Evolutionary conservation across 768 basidiomycete species (phyloP).

Genomic region (Cubamyces lactineus): DNA sequence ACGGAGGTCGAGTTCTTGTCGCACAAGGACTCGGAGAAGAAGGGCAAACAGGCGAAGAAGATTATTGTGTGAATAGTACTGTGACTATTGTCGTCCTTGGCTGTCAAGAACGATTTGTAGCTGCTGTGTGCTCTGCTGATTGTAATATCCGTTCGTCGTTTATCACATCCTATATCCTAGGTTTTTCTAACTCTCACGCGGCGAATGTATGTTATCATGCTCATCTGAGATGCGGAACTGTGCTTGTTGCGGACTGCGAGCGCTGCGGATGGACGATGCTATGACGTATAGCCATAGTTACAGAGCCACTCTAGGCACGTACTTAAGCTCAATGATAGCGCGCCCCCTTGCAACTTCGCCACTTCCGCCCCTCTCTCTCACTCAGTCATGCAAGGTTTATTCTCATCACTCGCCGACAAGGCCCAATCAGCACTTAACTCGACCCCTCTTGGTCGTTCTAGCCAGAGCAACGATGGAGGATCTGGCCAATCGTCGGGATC

Average conservation of each 20-base stretch:
- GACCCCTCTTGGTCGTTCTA: constrained; percentile 51
- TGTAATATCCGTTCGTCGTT: constrained; percentile 16
- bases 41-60: constrained; percentile 83
- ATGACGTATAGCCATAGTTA: constrained; percentile 32
- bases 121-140: constrained; percentile 29
- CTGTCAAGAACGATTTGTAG: constrained; percentile 14
- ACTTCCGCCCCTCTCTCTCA: constrained; percentile 20
- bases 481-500: constrained; percentile 25
- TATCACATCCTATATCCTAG: constrained; percentile 24
- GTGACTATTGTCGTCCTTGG: constrained; percentile 1
- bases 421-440: constrained; percentile 72
- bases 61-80: constrained; percentile 56
- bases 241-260: not conserved
- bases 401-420: constrained; percentile 74
- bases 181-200: not conserved
- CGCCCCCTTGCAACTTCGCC: constrained; percentile 14
- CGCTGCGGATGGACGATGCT: constrained; percentile 10
- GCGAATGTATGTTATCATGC: not conserved
- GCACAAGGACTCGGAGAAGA: constrained; percentile 95
- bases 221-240: not conserved
- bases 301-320: constrained; percentile 21
- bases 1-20: constrained; percentile 95
- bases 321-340: constrained; percentile 27
- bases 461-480: constrained; percentile 51
- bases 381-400: constrained; percentile 53